Percentiles rank a stretch among this genome's conserved stretches.
phyloP scores from a whole-genome alignment of 2,329 filamentous ascomycete species.

The Arthroderma uncinatum region DNA sequence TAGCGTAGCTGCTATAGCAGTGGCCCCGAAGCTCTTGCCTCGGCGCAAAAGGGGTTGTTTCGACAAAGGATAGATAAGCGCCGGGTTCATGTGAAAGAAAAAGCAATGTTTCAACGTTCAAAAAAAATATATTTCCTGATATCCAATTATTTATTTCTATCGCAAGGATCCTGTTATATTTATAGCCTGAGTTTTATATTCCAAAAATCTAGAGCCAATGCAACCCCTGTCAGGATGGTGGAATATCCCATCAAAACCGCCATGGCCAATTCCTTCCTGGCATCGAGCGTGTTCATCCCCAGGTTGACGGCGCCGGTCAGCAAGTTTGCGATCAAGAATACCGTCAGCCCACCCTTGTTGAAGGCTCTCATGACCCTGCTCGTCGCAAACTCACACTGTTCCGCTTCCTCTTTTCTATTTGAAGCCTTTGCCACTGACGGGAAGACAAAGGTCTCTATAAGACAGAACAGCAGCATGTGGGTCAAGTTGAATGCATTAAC shows the following conservation, averaged over 20 bases:
- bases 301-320: slow-evolving; percentile 84
- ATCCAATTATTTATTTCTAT: not conserved
- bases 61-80: not conserved
- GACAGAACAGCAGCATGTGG: slow-evolving; percentile 69
- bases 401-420: slow-evolving; percentile 46
- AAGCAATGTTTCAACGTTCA: not conserved
- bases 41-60: not conserved
- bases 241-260: slow-evolving; percentile 65
- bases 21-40: not conserved
- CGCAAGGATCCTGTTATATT: not conserved
- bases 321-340: slow-evolving; percentile 83
- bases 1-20: not conserved
- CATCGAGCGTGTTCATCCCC: slow-evolving; percentile 68
- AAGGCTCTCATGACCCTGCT: slow-evolving; percentile 71
- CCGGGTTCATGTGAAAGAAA: not conserved
- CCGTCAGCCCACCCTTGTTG: slow-evolving; percentile 74
- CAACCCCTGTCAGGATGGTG: slow-evolving; percentile 53
- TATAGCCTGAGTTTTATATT: slow-evolving; percentile 26
- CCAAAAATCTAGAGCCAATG: slow-evolving; percentile 35
- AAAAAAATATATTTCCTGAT: not conserved
- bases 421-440: slow-evolving; percentile 54
- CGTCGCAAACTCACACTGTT: slow-evolving; percentile 57
- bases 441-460: slow-evolving; percentile 69
- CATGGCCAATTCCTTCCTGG: slow-evolving; percentile 55
- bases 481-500: slow-evolving; percentile 78